A percentile compares a stretch with the other conserved stretches of the same genome.
Evolutionary conservation across 2,329 filamentous ascomycete species (phyloP).

Genomic region (Monilinia fructicola): DNA sequence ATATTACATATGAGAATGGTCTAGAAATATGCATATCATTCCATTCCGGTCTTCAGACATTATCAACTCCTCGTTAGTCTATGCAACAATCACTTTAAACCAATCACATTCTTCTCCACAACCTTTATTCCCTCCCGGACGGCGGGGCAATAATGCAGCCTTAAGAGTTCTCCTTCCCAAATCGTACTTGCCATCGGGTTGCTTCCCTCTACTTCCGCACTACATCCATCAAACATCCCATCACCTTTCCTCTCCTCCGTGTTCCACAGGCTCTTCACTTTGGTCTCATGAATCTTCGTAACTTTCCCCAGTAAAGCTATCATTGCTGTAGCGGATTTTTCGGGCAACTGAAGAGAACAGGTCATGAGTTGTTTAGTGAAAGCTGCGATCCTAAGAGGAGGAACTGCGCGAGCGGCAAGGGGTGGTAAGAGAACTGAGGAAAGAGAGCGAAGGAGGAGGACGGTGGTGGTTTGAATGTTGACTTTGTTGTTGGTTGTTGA

Average conservation of each 20-base stretch:
- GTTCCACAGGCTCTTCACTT: slow-evolving; percentile 85
- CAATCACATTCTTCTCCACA: slow-evolving; percentile 60
- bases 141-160: slow-evolving; percentile 81
- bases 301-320: slow-evolving; percentile 77
- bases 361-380: slow-evolving; percentile 92
- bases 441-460: slow-evolving; percentile 84
- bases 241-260: slow-evolving; percentile 93
- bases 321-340: slow-evolving; percentile 81
- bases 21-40: slow-evolving; percentile 12
- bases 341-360: slow-evolving; percentile 78
- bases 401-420: slow-evolving; percentile 70
- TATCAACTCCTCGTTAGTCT: neutral
- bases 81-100: slow-evolving; percentile 32
- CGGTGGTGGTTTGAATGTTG: slow-evolving; percentile 92
- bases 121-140: slow-evolving; percentile 72
- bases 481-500: slow-evolving; percentile 63
- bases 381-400: slow-evolving; percentile 81
- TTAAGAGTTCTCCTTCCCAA: slow-evolving; percentile 89
- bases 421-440: slow-evolving; percentile 77
- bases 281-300: slow-evolving; percentile 76
- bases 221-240: slow-evolving; percentile 75
- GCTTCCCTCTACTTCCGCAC: slow-evolving; percentile 74
- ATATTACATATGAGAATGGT: neutral
- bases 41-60: slow-evolving; percentile 4
- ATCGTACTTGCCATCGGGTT: slow-evolving; percentile 89